Evolutionary conservation across 2,329 filamentous ascomycete species (phyloP).

Genomic region (Juglanconis oblonga): DNA sequence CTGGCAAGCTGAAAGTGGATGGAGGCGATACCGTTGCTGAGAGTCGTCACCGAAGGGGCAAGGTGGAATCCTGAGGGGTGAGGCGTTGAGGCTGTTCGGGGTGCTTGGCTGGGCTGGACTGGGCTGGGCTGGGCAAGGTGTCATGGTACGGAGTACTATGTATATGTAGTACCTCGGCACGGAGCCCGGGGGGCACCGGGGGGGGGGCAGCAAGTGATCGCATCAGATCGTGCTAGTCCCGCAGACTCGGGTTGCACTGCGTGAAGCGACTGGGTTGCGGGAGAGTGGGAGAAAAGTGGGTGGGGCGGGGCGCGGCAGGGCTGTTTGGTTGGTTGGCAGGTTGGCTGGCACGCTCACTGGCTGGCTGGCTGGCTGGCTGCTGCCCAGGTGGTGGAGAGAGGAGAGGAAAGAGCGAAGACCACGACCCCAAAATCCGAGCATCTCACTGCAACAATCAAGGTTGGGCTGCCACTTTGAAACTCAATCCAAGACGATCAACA

Average conservation of each 20-base stretch:
- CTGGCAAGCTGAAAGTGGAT: neutral
- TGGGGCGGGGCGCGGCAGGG: neutral
- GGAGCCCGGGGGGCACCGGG: neutral
- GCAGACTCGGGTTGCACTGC: slow-evolving; percentile 9
- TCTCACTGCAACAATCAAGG: neutral
- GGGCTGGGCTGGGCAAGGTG: neutral
- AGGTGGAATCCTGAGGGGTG: neutral
- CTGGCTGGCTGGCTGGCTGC: neutral
- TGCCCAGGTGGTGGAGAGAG: neutral
- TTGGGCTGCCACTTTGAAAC: slow-evolving; percentile 14
- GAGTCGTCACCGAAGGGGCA: neutral
- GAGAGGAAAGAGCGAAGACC: neutral
- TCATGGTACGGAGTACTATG: neutral
- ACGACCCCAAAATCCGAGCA: neutral
- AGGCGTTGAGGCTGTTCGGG: neutral
- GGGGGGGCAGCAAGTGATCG: slow-evolving; percentile 4
- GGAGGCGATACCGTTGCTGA: neutral
- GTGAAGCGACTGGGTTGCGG: neutral
- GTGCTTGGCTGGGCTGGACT: neutral
- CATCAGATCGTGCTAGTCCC: slow-evolving; percentile 1
- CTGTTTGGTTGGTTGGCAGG: neutral
- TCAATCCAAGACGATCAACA: slow-evolving; percentile 12
- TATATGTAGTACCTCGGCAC: neutral
- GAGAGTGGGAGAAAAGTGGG: neutral
- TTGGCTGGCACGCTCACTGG: neutral